phyloP scores from a whole-genome alignment of 768 basidiomycete species.

The Macrolepiota albuminosa region DNA sequence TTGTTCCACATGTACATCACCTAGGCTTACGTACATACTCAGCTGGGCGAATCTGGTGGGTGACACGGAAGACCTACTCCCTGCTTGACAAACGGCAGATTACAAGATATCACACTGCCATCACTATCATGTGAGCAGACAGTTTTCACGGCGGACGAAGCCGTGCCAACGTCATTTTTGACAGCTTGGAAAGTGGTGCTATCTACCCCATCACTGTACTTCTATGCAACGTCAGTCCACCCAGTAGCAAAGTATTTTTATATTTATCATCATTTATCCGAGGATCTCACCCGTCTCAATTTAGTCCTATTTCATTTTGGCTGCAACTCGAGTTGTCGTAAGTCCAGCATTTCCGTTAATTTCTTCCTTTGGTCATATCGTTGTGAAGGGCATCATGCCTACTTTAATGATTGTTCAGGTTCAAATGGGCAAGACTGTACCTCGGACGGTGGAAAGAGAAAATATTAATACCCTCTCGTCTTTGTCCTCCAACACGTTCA shows the following conservation, averaged over 20 bases:
- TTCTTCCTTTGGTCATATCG: neutral
- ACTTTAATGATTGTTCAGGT: neutral
- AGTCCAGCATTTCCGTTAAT: neutral
- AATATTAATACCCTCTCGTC: neutral
- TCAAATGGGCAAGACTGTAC: neutral
- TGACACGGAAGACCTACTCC: neutral
- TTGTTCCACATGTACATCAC: neutral
- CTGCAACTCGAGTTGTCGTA: neutral
- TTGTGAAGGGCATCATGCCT: neutral
- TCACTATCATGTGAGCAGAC: neutral
- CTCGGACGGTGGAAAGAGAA: neutral
- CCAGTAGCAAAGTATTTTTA: neutral
- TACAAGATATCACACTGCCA: neutral
- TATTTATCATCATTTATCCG: neutral
- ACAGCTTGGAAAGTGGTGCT: neutral
- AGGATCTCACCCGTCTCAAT: neutral
- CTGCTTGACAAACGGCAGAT: slow-evolving; percentile 1
- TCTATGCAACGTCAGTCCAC: neutral
- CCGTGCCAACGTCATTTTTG: neutral
- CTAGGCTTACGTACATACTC: neutral
- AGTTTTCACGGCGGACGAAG: neutral
- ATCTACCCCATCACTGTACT: slow-evolving; percentile 3
- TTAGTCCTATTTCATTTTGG: neutral
- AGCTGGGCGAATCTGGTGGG: slow-evolving; percentile 3
- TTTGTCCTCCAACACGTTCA: neutral